Conservation (phyloP, 371 early-diverging fungal species). For the Mortierella sp. region DNA sequence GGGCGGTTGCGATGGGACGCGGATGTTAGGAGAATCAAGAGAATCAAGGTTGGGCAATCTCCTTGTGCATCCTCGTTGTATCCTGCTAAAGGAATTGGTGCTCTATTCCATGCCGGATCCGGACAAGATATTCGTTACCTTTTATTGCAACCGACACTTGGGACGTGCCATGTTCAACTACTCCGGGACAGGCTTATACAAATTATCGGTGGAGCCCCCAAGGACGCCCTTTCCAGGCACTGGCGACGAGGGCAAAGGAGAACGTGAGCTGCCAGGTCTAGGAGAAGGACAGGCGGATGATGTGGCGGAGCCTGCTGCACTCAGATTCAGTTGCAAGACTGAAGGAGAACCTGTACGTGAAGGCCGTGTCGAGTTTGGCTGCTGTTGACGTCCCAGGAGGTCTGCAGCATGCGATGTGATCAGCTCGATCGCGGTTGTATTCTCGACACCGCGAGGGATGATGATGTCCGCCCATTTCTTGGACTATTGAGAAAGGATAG, state of each 20-base stretch:
- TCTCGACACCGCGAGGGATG: conserved; percentile 84
- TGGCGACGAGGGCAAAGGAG: conserved; percentile 29
- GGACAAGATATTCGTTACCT: no score
- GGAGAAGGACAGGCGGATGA: conserved; percentile 37
- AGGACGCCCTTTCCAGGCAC: conserved; percentile 37
- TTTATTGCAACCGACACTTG: no score
- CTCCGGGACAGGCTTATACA: conserved; percentile 51
- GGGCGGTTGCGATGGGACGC: no score
- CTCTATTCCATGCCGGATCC: no score
- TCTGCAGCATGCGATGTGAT: conserved; percentile 73
- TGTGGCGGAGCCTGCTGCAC: conserved; percentile 6
- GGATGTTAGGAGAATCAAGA: no score
- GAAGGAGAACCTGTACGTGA: conserved; percentile 18
- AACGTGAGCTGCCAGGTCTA: conserved; percentile 15
- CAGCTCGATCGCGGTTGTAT: conserved; percentile 79
- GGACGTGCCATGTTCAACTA: conserved; percentile 1
- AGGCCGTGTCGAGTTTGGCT: conserved; percentile 24
- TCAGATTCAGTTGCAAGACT: conserved; percentile 11
- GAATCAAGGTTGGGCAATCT: no score
- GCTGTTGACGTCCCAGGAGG: conserved; percentile 53
- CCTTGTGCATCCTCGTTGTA: no score
- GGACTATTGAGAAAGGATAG: conserved; percentile 56
- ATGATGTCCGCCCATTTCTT: conserved; percentile 90
- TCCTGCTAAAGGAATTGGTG: no score
- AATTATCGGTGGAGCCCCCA: conserved; percentile 17